Percentiles rank a stretch among this genome's conserved stretches.
These are phyloP conservation scores for Mycena capillaripes DNA, from an alignment of 768 basidiomycete species.

Conservation along the genomic window DNA sequence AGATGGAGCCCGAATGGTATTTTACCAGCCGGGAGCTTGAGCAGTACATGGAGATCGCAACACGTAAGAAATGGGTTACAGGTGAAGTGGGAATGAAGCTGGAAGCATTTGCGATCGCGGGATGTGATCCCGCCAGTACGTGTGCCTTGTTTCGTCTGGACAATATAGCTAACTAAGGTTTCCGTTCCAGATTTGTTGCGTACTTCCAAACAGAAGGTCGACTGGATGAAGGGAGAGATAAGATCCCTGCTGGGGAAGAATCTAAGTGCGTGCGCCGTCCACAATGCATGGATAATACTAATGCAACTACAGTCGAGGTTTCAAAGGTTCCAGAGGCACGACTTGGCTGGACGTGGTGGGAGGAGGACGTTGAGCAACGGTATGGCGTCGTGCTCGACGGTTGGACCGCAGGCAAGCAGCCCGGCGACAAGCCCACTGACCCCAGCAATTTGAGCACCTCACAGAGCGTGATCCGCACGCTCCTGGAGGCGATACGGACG, in stretches of 20 bases:
- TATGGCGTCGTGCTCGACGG: constrained; percentile 3
- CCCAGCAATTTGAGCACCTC: constrained; percentile 20
- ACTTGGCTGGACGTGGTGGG: neutral
- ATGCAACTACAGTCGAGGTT: neutral
- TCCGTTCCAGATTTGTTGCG: neutral
- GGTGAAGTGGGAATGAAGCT: constrained; percentile 28
- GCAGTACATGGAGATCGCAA: constrained; percentile 37
- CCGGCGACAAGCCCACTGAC: neutral
- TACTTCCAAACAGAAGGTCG: neutral
- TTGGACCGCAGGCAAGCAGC: no score
- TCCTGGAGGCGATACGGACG: neutral
- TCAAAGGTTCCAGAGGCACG: neutral
- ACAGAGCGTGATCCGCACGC: neutral
- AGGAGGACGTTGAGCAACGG: constrained; percentile 13
- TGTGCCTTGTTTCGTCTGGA: no score
- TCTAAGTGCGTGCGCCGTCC: neutral
- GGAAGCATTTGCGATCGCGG: constrained; percentile 35
- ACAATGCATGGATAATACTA: neutral
- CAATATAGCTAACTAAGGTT: no score
- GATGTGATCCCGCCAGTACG: constrained; percentile 29
- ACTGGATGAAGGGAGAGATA: constrained; percentile 3
- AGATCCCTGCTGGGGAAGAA: neutral
- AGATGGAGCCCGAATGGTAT: constrained; percentile 39
- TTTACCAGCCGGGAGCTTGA: constrained; percentile 35
- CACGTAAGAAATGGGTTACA: constrained; percentile 16